phyloP scores from a whole-genome alignment of 2,329 filamentous ascomycete genomes.

The Aspergillus chevalieri region DNA sequence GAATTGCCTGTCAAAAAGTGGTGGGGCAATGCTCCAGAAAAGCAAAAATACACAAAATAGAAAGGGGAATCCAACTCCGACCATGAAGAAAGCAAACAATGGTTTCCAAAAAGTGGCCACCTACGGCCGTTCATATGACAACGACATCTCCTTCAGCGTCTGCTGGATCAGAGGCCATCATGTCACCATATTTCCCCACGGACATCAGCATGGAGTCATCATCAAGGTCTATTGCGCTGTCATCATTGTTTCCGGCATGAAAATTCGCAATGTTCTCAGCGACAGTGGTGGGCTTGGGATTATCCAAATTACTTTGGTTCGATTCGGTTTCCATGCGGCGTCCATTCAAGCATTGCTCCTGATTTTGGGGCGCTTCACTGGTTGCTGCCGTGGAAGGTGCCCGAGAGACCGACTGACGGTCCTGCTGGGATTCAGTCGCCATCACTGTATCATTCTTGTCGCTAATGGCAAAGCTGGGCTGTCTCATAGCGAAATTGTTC shows the following conservation, averaged over 20 bases:
- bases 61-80: slow-evolving; percentile 24
- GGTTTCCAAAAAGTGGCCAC: slow-evolving; percentile 14
- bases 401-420: slow-evolving; percentile 9
- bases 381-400: slow-evolving; percentile 13
- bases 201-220: slow-evolving; percentile 38
- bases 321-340: slow-evolving; percentile 13
- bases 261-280: slow-evolving; percentile 35
- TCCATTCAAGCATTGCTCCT: slow-evolving; percentile 9
- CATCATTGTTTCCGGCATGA: slow-evolving; percentile 49
- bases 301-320: slow-evolving; percentile 19
- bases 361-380: slow-evolving; percentile 12
- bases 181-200: slow-evolving; percentile 41
- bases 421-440: slow-evolving; percentile 10
- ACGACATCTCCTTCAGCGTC: slow-evolving; percentile 42
- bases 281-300: slow-evolving; percentile 42
- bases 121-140: slow-evolving; percentile 31
- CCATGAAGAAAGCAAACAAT: slow-evolving; percentile 13
- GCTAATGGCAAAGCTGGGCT: slow-evolving; percentile 9
- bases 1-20: slow-evolving; percentile 16
- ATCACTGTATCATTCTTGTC: slow-evolving; percentile 12
- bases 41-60: slow-evolving; percentile 4
- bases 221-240: slow-evolving; percentile 67
- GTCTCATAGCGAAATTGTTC: slow-evolving; percentile 18
- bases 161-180: slow-evolving; percentile 41
- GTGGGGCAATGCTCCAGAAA: slow-evolving; percentile 17